Evolutionary conservation across 176 grass and related monocot genomes (phyloP).

Genomic region (Avena sativa): DNA sequence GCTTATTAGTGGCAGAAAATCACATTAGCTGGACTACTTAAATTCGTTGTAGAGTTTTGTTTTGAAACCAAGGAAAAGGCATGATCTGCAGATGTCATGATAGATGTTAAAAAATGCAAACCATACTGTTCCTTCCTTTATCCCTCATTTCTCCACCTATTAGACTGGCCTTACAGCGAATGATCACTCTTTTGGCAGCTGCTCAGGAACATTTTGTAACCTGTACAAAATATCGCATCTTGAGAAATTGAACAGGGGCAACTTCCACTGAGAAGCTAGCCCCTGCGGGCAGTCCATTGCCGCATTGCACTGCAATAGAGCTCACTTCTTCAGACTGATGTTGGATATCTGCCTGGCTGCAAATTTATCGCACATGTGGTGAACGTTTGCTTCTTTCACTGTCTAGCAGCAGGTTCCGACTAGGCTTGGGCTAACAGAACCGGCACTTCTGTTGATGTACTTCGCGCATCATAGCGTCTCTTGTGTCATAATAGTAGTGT

Average conservation of each 20-base stretch:
- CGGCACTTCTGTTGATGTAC: background rate
- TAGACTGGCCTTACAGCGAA: background rate
- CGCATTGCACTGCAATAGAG: background rate
- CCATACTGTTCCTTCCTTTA: background rate
- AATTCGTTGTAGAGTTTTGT: background rate
- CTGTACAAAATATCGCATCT: background rate
- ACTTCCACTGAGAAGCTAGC: background rate
- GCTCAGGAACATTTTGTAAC: background rate
- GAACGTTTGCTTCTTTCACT: background rate
- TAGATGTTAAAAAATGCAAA: slow-evolving; percentile 2
- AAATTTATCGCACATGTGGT: background rate
- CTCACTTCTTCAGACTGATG: background rate
- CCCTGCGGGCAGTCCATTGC: background rate
- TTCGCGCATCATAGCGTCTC: background rate
- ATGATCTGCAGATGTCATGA: background rate
- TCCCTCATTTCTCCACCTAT: background rate
- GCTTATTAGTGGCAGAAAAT: background rate
- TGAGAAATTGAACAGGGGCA: background rate
- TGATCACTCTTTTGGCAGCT: background rate
- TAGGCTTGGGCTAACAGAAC: background rate
- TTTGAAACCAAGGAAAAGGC: slow-evolving; percentile 11
- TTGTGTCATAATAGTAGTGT: background rate
- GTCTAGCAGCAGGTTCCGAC: background rate
- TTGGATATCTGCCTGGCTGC: background rate
- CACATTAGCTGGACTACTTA: background rate